Evolutionary conservation across 345 rosid species (phyloP), one percentile per base, ranked within the genome.

Genomic region (Erysimum cheiranthoides): DNA sequence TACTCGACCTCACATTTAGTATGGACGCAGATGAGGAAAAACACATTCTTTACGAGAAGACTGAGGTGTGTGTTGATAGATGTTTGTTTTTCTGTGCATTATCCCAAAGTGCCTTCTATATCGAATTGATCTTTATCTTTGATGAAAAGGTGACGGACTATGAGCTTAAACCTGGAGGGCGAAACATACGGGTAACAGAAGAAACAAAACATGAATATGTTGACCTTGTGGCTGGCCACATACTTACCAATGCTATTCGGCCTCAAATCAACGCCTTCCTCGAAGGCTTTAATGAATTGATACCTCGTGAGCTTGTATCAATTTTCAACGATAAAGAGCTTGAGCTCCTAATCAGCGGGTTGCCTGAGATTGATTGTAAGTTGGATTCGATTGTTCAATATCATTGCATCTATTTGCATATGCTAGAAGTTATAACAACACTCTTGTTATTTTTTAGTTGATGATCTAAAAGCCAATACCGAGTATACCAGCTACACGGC

Each of bases 311-410:
- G 32, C 96, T 94, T 27, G 90, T 94, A 70, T 90, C 97, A 63
- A 88, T 92, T 52, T 94, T 94, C 61, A 90, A 94, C 59, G 98
- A 94, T 71, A 94, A 94, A 84, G 98, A 94, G 91, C 95, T 94
- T n/a, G 98, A 94, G 87, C 93, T 94, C 10, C 90, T 94, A 45
- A 94, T 94, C 72, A 94, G 98, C n/a, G 98, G 98, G 32, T 91
- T 94, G 78, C 98, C 98, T n/a, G 98, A 94, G 83, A 94, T 94
- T 81, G 97, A 94, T 74, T 81, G 98, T 94, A 79, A 92, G 98
- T 82, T 82, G 62, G 28, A 58, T 42, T 6, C 14, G 38, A 66
- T n/a, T 58, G 57, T 53, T 32, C 66, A 42, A 59, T 81, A 66
- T 39, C 28, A 7, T 42, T 73, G 69, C 31, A 58, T 28, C 43